Conservation (phyloP, 1,284 basidiomycete genomes). For the Hemileia vastatrix region DNA sequence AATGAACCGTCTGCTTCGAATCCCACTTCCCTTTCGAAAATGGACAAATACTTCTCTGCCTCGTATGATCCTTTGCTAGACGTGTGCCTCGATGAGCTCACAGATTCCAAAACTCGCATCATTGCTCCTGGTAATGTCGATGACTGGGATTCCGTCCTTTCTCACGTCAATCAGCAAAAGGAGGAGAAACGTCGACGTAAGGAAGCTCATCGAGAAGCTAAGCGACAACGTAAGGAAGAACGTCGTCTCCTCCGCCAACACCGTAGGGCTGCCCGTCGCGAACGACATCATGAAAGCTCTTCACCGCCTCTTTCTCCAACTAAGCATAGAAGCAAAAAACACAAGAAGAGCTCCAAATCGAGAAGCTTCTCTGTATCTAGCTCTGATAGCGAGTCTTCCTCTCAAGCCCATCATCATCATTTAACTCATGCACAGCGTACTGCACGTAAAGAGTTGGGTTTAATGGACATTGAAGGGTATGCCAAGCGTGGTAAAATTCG, state of each 20-base stretch:
- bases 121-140: slow-evolving; percentile 22
- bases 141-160: slow-evolving; percentile 24
- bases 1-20: too few relatives aligned
- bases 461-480: slow-evolving; percentile 15
- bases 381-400: background rate
- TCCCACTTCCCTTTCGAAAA: slow-evolving; percentile 32
- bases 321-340: too few relatives aligned
- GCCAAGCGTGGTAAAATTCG: slow-evolving; percentile 13
- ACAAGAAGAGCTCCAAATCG: background rate
- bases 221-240: slow-evolving; percentile 5
- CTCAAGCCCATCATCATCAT: background rate
- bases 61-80: slow-evolving; percentile 27
- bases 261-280: background rate
- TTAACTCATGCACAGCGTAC: background rate
- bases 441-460: background rate
- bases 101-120: slow-evolving; percentile 15
- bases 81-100: slow-evolving; percentile 14
- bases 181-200: slow-evolving; percentile 6
- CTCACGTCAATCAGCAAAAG: slow-evolving; percentile 9
- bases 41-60: slow-evolving; percentile 35
- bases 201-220: background rate
- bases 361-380: background rate
- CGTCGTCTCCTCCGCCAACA: background rate
- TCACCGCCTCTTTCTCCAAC: too few relatives aligned
- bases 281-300: background rate